Conservation (phyloP, 108 stramenopile species). For the Pseudonitzschia pungens region DNA sequence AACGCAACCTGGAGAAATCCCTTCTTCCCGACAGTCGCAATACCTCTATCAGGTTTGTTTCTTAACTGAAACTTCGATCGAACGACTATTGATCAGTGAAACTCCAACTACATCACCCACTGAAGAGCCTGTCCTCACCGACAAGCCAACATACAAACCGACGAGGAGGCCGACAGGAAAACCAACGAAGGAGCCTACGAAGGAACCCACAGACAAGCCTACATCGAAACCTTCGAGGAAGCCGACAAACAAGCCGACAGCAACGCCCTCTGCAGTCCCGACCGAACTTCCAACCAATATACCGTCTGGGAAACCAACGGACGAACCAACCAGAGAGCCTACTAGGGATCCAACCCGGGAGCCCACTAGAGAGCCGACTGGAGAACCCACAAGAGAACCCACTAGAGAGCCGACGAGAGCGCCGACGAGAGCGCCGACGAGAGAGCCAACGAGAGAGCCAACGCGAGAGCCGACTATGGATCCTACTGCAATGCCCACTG, state of each 20-base stretch:
- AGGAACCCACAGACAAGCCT: neutral
- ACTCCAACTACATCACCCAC: conserved; percentile 24
- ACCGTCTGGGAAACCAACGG: neutral
- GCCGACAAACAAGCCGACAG: neutral
- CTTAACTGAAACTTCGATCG: conserved; percentile 31
- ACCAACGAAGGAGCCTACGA: neutral
- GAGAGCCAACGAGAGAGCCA: conserved; percentile 14
- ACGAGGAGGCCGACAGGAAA: neutral
- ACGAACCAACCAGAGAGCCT: conserved; percentile 6
- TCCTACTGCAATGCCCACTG: conserved; percentile 16
- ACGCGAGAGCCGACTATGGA: conserved; percentile 11
- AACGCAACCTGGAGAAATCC: conserved; percentile 26
- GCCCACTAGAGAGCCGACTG: conserved; percentile 22
- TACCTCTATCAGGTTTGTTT: conserved; percentile 47
- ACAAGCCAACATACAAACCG: neutral
- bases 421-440: conserved; percentile 12
- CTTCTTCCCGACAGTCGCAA: conserved; percentile 16
- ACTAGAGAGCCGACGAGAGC: neutral
- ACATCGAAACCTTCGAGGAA: too few relatives aligned
- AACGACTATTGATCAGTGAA: conserved; percentile 14
- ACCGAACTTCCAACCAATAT: neutral
- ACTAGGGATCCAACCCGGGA: conserved; percentile 9
- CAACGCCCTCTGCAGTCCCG: neutral
- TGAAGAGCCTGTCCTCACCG: neutral
- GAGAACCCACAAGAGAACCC: neutral